Evolutionary conservation across 2,329 filamentous ascomycete species (phyloP).

Genomic region (Madurella fahalii): DNA sequence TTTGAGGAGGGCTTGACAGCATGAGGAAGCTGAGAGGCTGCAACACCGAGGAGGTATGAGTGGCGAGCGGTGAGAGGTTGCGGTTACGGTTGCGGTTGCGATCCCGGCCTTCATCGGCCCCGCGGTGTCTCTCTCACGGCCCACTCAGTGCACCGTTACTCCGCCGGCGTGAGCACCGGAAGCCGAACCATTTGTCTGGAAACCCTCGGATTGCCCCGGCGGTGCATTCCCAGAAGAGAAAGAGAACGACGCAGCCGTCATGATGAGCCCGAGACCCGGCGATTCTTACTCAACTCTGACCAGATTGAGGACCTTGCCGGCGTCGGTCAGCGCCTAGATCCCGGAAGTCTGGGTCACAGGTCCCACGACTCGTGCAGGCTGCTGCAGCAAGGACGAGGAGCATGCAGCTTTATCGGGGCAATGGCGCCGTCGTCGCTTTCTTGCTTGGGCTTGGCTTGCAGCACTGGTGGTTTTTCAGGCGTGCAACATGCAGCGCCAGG

Average conservation of each 20-base stretch:
- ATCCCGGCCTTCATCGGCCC: no score
- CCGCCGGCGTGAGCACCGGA: no score
- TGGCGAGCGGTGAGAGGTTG: not conserved
- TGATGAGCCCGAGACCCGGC: not conserved
- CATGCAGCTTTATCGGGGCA: slow-evolving; percentile 2
- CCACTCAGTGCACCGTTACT: not conserved
- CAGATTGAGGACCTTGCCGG: not conserved
- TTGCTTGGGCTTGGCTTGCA: slow-evolving; percentile 15
- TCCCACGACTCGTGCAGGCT: slow-evolving; percentile 8
- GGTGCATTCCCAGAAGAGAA: slow-evolving; percentile 1
- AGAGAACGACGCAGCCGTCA: not conserved
- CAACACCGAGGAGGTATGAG: not conserved
- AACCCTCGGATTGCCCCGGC: not conserved
- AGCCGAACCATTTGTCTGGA: not conserved
- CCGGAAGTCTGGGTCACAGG: slow-evolving; percentile 14
- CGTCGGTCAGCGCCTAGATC: slow-evolving; percentile 4
- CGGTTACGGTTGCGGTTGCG: not conserved
- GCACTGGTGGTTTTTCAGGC: not conserved
- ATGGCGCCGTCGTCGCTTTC: slow-evolving; percentile 4
- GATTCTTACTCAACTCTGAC: not conserved
- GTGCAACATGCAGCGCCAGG: not conserved
- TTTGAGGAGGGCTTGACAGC: no score
- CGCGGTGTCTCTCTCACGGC: not conserved
- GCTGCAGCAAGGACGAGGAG: slow-evolving; percentile 6
- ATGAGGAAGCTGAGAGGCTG: not conserved